Base-by-base conservation (phyloP, 2,329 filamentous ascomycete species). In the Emmonsia crescens region DNA sequence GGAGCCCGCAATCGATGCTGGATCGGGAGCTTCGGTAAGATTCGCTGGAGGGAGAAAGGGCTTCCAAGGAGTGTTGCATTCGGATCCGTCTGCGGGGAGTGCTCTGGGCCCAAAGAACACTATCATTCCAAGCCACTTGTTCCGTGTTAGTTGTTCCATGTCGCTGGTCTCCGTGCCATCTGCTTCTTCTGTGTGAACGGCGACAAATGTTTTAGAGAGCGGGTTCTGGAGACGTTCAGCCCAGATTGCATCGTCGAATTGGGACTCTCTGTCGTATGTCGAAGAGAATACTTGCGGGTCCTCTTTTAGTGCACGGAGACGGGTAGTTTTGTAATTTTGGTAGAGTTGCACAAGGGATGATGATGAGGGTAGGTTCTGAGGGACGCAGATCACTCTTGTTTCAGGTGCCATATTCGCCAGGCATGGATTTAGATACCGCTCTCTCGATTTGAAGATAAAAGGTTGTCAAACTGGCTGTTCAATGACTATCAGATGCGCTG, bases 121-220 rank as follows among this genome's bases (percentile, higher is more conserved):
- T 46, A 69, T 63, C 60, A 69, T 68, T 19, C 71, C 72, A n/a
- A 70, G 55, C 72, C 71, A 73, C 58, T 71, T 64, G 57, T 66
- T 64, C 12, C 49, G 12, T 38, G 64, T 54, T 5, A 69, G 52
- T 3, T 46, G 31, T 12, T 64, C 60, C 12, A 66, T 42, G 14
- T 61, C 51, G 52, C 27, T 52, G 12, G 51, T 40, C 12, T 56
- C 36, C 29, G 46, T 14, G 24, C 56, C 27, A n/a, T 5, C 16
- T 40, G 16, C 46, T 24, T 29, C 19, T 31, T 64, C 31, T 16
- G 59, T 54, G 21, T 44, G 61, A 40, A 71, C 57, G 19, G 71
- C 63, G 33, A 71, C 66, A 44, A 71, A 68, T 16, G 70, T 71
- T 36, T 67, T 68, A 51, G 65, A 65, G 6, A 64, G 57, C 21